These are phyloP conservation scores for Asterella californica DNA, from an alignment of 225 moss, liverwort and hornwort species.

Conservation along the genomic window DNA sequence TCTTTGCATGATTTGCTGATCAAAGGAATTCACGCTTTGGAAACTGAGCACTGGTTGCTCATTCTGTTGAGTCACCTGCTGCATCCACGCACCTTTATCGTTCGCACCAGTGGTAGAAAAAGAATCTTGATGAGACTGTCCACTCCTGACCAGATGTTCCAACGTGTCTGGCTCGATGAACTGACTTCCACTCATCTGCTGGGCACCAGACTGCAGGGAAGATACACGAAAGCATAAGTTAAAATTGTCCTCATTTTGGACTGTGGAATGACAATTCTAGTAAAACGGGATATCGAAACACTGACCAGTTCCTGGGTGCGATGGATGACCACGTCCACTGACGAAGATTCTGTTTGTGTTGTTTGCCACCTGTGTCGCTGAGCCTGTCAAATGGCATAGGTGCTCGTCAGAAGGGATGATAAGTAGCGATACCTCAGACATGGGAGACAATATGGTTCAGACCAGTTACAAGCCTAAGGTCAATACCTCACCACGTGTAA, in stretches of 20 bases:
- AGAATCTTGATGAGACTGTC: slow-evolving; percentile 24
- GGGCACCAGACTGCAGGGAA: slow-evolving; percentile 28
- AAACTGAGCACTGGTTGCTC: slow-evolving; percentile 12
- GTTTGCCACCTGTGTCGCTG: slow-evolving; percentile 36
- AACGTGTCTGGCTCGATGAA: slow-evolving; percentile 42
- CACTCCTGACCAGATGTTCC: slow-evolving; percentile 39
- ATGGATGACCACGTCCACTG: slow-evolving; percentile 18
- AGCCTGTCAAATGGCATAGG: slow-evolving; percentile 22
- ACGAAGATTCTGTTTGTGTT: slow-evolving; percentile 17
- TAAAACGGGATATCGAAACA: neutral
- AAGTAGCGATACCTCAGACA: too few relatives aligned
- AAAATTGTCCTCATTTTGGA: neutral
- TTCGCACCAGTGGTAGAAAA: neutral
- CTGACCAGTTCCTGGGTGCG: slow-evolving; percentile 32
- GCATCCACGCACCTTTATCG: slow-evolving; percentile 24
- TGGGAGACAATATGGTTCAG: too few relatives aligned
- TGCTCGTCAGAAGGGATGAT: neutral
- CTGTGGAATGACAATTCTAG: neutral
- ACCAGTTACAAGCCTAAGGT: too few relatives aligned
- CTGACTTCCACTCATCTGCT: slow-evolving; percentile 26
- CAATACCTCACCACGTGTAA: neutral
- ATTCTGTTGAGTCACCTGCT: slow-evolving; percentile 6
- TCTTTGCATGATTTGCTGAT: slow-evolving; percentile 19
- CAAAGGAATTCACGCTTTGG: slow-evolving; percentile 22
- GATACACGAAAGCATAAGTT: neutral